phyloP scores from a whole-genome alignment of 2,329 filamentous ascomycete species.

The Fusarium scirpi region DNA sequence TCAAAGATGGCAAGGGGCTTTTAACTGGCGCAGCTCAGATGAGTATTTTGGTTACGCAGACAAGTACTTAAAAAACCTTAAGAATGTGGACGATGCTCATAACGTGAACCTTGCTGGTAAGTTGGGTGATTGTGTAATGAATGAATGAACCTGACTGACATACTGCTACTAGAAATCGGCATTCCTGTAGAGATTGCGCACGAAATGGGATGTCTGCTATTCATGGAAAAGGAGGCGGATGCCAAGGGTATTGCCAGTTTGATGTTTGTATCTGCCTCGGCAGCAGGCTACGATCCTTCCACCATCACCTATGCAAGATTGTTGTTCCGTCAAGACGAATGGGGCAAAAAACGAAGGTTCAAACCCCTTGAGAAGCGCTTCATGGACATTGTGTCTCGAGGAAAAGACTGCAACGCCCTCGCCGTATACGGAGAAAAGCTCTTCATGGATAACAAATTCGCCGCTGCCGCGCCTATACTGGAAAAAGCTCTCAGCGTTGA shows the following conservation, averaged over 20 bases:
- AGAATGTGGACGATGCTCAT: constrained; percentile 37
- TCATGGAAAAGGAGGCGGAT: constrained; percentile 14
- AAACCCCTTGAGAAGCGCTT: constrained; percentile 47
- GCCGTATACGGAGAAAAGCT: constrained; percentile 51
- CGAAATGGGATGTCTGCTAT: constrained; percentile 48
- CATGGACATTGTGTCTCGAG: constrained; percentile 47
- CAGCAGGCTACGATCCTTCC: constrained; percentile 47
- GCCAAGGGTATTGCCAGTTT: background rate
- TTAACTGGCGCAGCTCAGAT: constrained; percentile 35
- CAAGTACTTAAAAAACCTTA: constrained; percentile 41
- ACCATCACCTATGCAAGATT: constrained; percentile 48
- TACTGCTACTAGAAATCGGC: constrained; percentile 25
- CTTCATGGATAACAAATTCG: constrained; percentile 41
- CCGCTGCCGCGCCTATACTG: constrained; percentile 39
- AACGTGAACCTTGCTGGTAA: constrained; percentile 41
- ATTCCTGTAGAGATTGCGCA: constrained; percentile 43
- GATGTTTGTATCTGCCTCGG: constrained; percentile 51
- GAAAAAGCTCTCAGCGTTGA: constrained; percentile 43
- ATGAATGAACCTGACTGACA: constrained; percentile 25
- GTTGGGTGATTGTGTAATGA: constrained; percentile 2
- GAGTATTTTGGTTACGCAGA: constrained; percentile 44
- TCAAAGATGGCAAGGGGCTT: constrained; percentile 12
- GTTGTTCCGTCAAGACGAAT: constrained; percentile 38
- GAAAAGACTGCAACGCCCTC: constrained; percentile 53
- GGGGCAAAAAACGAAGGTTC: constrained; percentile 34